Conservation (phyloP, 148 eudicot species). For the Vaccinium vitisidaea region DNA sequence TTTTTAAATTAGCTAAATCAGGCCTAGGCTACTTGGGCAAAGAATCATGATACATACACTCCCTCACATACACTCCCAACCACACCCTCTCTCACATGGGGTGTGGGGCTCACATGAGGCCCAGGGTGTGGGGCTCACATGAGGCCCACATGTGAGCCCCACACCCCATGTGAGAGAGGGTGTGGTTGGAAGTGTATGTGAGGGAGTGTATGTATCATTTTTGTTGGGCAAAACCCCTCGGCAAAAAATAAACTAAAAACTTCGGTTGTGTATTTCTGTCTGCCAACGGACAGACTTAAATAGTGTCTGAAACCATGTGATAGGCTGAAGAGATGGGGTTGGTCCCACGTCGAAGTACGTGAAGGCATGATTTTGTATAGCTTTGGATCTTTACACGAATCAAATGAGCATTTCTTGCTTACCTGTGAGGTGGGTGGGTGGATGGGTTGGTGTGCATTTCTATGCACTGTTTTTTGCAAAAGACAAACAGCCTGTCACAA, state of each 20-base stretch:
- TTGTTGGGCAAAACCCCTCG: too few relatives aligned
- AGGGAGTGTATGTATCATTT: too few relatives aligned
- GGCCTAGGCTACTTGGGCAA: too few relatives aligned
- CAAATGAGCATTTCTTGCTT: neutral
- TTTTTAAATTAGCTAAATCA: too few relatives aligned
- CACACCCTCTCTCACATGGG: too few relatives aligned
- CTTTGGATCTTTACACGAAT: neutral
- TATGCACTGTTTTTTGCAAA: neutral
- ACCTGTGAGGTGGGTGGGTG: neutral
- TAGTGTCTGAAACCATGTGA: slow-evolving; percentile 6
- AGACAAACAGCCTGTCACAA: slow-evolving; percentile 7
- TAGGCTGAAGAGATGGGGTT: neutral
- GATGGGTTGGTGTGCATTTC: neutral
- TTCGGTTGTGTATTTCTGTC: neutral
- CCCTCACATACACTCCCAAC: too few relatives aligned
- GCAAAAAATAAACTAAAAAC: neutral
- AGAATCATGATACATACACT: too few relatives aligned
- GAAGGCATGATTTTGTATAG: neutral
- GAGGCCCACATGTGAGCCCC: too few relatives aligned
- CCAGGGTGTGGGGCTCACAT: too few relatives aligned
- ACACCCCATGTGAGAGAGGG: too few relatives aligned
- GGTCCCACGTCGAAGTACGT: slow-evolving; percentile 7
- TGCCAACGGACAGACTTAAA: slow-evolving; percentile 1
- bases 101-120: too few relatives aligned
- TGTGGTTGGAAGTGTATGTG: too few relatives aligned